Base-by-base conservation (phyloP, 192 early-diverging fungal genomes). In the Fimicolochytrium jonesii region DNA sequence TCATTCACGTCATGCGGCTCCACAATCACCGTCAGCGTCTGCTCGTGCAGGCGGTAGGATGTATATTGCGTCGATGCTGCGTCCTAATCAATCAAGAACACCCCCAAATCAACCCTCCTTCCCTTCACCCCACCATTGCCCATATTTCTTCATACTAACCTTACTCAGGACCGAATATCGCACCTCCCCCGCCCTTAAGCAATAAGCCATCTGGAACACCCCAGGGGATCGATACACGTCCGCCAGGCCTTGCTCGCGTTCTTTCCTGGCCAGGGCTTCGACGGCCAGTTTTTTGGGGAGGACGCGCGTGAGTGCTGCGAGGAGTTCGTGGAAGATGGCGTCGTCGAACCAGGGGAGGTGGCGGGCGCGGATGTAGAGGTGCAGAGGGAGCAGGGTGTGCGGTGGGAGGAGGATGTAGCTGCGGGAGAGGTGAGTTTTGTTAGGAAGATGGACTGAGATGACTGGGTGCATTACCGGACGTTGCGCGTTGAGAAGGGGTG, bases 241-340 rank as follows among this genome's bases (percentile, higher is more conserved):
- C 32, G 53, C 53, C 11, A 55, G 34, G 6, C 53, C 53, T 55
- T 35, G 53, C 32, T 33, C 35, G n/a, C n/a, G n/a, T n/a, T n/a
- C n/a, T 26, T 55, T 55, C 15, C 2, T 33, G n/a, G 33, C 53
- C 13, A 33, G 18, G 31, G 36, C 17, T 34, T 55, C 53, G 31
- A 15, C 18, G 17, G 18, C 2, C 15, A 55, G n/a, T 26, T 55
- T 55, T 36, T 30, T 34, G 32, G 53, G 53, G 3, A 55, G 3
- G 33, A 55, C 10, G 4, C 53, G 53, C 53, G 18, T 17, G 18
- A 55, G 10, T 3, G 53, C 53, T 6, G 37, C 37, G 37, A 39
- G 37, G 10, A 39, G 37, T 9, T 39, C 17, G 10, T 39, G 37
- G 26, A 55, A 55, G 3, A 34, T 13, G 3, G 11, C 33, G n/a